phyloP scores from a whole-genome alignment of 139 green algal species.

The Raphidocelis subcapitata region DNA sequence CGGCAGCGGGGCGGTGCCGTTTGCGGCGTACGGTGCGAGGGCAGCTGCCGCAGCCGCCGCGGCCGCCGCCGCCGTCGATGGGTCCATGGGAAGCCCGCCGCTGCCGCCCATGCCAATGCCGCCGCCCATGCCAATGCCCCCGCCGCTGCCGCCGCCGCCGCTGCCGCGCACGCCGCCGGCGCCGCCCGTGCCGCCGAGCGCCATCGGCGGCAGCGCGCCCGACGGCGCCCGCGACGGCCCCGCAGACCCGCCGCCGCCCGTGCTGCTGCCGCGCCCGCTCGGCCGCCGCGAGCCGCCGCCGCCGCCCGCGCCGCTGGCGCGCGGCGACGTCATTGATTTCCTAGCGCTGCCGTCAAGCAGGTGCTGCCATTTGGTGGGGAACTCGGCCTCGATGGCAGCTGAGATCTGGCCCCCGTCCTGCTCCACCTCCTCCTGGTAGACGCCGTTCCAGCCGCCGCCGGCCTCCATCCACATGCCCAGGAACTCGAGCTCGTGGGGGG shows the following conservation, averaged over 20 bases:
- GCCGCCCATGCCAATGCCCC: too few relatives aligned
- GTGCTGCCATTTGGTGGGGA: slow-evolving; percentile 1
- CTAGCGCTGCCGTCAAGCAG: slow-evolving; percentile 6
- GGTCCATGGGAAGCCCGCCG: too few relatives aligned
- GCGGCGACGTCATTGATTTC: background rate
- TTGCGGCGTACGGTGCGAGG: too few relatives aligned
- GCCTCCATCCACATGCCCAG: slow-evolving; percentile 34
- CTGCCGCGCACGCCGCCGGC: background rate
- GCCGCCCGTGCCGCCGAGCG: too few relatives aligned
- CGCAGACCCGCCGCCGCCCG: too few relatives aligned
- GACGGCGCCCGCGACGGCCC: too few relatives aligned
- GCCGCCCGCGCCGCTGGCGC: background rate
- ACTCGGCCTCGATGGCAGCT: background rate
- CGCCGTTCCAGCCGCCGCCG: slow-evolving; percentile 19
- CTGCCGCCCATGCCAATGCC: too few relatives aligned
- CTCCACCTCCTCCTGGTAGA: background rate
- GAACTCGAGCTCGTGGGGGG: slow-evolving; percentile 12
- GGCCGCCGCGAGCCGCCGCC: background rate
- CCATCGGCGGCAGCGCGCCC: too few relatives aligned
- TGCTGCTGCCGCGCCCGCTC: slow-evolving; percentile 6
- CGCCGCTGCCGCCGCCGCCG: background rate
- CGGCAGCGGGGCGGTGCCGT: too few relatives aligned
- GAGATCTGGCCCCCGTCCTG: background rate
- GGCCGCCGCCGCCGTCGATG: too few relatives aligned
- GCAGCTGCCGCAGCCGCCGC: too few relatives aligned